A percentile compares a stretch with the other conserved stretches of the same genome.
Conservation (phyloP, 768 basidiomycete genomes). For the Russula emetica region DNA sequence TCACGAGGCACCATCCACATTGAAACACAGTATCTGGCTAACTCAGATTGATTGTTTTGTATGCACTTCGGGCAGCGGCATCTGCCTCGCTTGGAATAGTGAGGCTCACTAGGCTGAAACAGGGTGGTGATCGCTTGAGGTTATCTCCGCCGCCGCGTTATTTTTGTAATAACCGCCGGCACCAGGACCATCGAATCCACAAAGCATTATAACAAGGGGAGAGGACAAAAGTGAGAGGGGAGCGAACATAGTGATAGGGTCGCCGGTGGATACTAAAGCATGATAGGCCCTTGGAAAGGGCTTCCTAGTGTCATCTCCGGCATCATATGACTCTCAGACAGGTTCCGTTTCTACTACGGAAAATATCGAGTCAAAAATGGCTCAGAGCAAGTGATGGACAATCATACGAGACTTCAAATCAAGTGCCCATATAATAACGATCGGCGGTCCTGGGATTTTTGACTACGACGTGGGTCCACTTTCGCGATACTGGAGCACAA, state of each 20-base stretch:
- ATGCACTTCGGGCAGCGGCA: no score
- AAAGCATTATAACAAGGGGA: not conserved
- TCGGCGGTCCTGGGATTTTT: slow-evolving; percentile 75
- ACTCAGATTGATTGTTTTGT: no score
- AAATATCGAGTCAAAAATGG: no score
- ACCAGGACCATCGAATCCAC: no score
- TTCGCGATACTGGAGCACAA: slow-evolving; percentile 46
- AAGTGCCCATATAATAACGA: slow-evolving; percentile 89
- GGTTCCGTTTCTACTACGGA: slow-evolving; percentile 28
- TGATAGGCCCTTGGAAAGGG: slow-evolving; percentile 90
- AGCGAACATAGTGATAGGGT: slow-evolving; percentile 34
- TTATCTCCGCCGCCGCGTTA: no score
- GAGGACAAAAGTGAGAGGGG: slow-evolving; percentile 20
- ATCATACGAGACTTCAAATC: slow-evolving; percentile 88
- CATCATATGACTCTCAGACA: slow-evolving; percentile 76
- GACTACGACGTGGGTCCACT: slow-evolving; percentile 49
- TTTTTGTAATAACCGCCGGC: no score
- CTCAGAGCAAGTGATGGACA: not conserved
- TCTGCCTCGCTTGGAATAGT: no score
- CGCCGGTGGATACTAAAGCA: slow-evolving; percentile 74
- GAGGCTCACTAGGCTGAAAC: no score
- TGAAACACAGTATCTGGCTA: no score
- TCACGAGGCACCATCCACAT: not conserved
- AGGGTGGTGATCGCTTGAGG: not conserved
- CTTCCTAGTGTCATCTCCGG: slow-evolving; percentile 48